Percentiles rank a stretch among this genome's conserved stretches.
phyloP scores from a whole-genome alignment of 495 filamentous ascomycete species.

The Penicillium cosmopolitanum region DNA sequence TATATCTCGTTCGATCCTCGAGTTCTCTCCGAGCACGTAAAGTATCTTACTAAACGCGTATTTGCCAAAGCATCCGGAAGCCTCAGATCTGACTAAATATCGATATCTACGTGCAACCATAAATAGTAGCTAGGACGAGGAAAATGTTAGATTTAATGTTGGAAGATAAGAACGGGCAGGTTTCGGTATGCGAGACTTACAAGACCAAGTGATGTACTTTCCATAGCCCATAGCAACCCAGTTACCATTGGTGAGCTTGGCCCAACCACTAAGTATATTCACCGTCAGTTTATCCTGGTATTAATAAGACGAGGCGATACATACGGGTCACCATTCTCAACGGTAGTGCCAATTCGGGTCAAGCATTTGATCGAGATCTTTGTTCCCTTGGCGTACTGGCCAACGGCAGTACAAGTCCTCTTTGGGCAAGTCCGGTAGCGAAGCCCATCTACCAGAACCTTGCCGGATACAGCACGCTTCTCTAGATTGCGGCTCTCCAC shows the following conservation, averaged over 20 bases:
- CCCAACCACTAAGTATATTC: not conserved
- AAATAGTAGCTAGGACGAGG: not conserved
- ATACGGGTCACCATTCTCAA: constrained; percentile 5
- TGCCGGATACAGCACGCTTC: constrained; percentile 5
- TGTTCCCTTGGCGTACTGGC: constrained; percentile 5
- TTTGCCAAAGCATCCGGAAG: not conserved
- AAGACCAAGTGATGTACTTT: constrained; percentile 12
- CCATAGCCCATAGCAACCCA: constrained; percentile 6
- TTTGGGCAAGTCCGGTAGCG: constrained; percentile 2
- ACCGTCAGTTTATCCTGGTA: not conserved
- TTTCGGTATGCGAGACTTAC: not conserved
- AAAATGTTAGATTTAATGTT: too few species aligned
- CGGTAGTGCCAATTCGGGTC: constrained; percentile 3
- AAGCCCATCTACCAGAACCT: constrained; percentile 5
- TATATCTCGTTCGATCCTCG: too few species aligned
- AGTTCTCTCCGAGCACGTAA: not conserved
- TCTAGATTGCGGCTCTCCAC: not conserved
- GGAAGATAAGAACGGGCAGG: not conserved
- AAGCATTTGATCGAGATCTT: constrained; percentile 4
- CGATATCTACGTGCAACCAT: not conserved
- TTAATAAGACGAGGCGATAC: not conserved
- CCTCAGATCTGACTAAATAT: not conserved
- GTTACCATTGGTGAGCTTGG: constrained; percentile 9
- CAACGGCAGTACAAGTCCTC: constrained; percentile 5
- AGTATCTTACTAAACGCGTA: not conserved